phyloP scores from a whole-genome alignment of 306 rosid genomes.

The Quercus rubra region DNA sequence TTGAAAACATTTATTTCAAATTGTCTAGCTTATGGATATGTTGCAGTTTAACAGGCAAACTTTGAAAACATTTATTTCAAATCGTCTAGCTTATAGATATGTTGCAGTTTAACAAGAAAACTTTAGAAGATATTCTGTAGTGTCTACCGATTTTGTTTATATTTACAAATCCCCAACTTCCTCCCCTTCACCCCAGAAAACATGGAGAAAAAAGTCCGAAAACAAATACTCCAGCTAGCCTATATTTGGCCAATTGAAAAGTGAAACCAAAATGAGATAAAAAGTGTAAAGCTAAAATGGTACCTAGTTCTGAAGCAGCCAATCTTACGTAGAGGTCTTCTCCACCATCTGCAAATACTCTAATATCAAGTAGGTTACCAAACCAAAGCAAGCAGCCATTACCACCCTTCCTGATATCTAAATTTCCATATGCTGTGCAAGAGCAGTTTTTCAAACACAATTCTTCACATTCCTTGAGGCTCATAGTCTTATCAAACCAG shows the following conservation, averaged over 20 bases:
- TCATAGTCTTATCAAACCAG: slow-evolving; percentile 18
- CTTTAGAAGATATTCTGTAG: no score
- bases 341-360: slow-evolving; percentile 11
- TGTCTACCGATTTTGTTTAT: no score
- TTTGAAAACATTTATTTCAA: no score
- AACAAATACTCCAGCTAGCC: background rate
- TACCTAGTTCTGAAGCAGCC: background rate
- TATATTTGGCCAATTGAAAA: background rate
- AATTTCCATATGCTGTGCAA: slow-evolving; percentile 29
- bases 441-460: slow-evolving; percentile 29
- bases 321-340: slow-evolving; percentile 17
- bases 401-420: slow-evolving; percentile 16
- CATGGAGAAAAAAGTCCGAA: background rate
- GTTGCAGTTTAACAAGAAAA: no score
- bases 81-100: no score
- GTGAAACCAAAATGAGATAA: background rate
- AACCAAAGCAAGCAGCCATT: slow-evolving; percentile 41
- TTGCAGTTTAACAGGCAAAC: no score
- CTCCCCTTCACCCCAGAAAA: no score
- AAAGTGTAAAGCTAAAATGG: background rate
- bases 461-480: slow-evolving; percentile 23
- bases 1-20: no score
- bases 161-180: no score
- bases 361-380: slow-evolving; percentile 24
- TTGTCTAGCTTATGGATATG: no score